phyloP scores from a whole-genome alignment of 75 land plant species.

The Picea sitchensis region DNA sequence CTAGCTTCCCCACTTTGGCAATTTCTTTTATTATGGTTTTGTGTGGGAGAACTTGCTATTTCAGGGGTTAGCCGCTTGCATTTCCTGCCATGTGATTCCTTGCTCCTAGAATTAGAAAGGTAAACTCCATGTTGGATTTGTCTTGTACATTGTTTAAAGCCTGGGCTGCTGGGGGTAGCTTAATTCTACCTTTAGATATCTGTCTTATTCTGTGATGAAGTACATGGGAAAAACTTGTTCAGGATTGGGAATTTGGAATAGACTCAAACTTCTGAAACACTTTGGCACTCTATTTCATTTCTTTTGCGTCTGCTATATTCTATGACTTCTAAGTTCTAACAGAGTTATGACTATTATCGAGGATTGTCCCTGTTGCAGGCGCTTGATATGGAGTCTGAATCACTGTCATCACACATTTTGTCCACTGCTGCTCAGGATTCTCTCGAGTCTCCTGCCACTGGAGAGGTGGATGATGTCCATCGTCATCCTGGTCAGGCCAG shows the following conservation, averaged over 20 bases:
- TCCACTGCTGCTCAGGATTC: background rate
- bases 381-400: conserved; percentile 6
- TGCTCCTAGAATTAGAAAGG: background rate
- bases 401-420: conserved; percentile 3
- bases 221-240: background rate
- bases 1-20: background rate
- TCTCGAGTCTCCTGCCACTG: background rate
- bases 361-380: conserved; percentile 1
- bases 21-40: background rate
- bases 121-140: background rate
- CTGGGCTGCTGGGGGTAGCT: background rate
- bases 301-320: background rate
- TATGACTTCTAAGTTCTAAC: background rate
- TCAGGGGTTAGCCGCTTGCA: background rate
- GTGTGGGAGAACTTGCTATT: background rate
- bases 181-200: background rate
- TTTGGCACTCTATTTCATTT: background rate
- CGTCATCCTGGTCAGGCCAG: conserved; percentile 7
- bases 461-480: conserved; percentile 1
- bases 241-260: background rate
- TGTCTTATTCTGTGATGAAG: background rate
- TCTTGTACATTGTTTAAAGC: background rate
- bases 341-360: background rate
- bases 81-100: background rate
- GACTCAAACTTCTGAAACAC: background rate